phyloP scores from a whole-genome alignment of 1,139 yeast genomes.

The Diutina siamensis region DNA sequence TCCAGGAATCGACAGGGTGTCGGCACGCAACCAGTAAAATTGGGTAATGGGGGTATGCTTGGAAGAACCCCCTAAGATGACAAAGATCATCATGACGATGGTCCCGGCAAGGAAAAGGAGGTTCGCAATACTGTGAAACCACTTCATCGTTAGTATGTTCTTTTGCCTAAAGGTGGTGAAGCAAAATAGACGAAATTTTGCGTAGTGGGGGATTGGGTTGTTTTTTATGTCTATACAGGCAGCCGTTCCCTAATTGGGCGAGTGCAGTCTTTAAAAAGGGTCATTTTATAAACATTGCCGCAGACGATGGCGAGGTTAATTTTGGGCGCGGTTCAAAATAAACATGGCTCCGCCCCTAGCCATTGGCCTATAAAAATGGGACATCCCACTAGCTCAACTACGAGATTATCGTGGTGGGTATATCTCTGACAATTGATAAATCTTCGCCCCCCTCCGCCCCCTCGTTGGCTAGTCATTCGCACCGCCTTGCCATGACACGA shows the following conservation, averaged over 20 bases:
- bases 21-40: conserved; percentile 65
- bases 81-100: conserved; percentile 45
- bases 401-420: too few relatives aligned
- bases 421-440: not conserved
- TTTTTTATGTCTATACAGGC: conserved; percentile 4
- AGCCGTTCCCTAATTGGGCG: not conserved
- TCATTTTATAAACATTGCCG: not conserved
- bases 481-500: not conserved
- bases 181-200: not conserved
- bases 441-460: not conserved
- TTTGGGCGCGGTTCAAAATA: too few relatives aligned
- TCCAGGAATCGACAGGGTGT: conserved; percentile 42
- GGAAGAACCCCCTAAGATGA: conserved; percentile 57
- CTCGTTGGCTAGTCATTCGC: not conserved
- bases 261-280: not conserved
- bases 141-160: conserved; percentile 4
- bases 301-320: not conserved
- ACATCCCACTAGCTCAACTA: not conserved
- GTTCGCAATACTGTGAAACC: conserved; percentile 13
- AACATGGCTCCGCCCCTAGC: too few relatives aligned
- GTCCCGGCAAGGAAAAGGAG: conserved; percentile 39
- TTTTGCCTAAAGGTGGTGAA: not conserved
- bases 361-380: too few relatives aligned
- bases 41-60: conserved; percentile 47
- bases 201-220: not conserved